Evolutionary conservation across 805 yeast species (phyloP), one percentile per base, ranked within the genome.

Genomic region (Schizosaccharomyces octosporus): DNA sequence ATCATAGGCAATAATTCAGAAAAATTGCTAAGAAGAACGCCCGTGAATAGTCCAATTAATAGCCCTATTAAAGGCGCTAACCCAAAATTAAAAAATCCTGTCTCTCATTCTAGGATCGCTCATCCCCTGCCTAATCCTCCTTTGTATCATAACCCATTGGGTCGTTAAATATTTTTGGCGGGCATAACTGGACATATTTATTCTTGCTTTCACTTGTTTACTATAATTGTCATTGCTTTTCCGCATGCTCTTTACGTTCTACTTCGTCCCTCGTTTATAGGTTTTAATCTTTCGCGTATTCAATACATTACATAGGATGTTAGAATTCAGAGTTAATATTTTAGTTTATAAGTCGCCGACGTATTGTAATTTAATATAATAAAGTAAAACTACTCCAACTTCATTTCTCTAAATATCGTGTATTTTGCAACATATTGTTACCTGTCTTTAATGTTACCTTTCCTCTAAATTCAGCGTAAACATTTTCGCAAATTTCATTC

Each of bases 1-100:
- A 63, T 73, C 6, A 60, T 66, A 3, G 70, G 71, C 42, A 45
- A 45, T 19, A 45, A 7, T 19, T 15, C 51, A 11, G 27, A 45
- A 45, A 45, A 45, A 11, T 2, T 36, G 41, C 41, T 36, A 9
- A 9, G 15, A 36, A 36, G 41, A 7, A 36, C 41, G 17, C 41
- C 41, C 13, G 9, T 36, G 11, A 36, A 36, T 13, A 36, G 41
- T 36, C 41, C 41, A 7, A 36, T 36, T 7, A 36, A 36, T 7
- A 36, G 41, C 41, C 41, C 41, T 1, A 36, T 36, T 36, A 36
- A 36, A 36, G 41, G 41, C 11, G 9, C 41, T 13, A 36, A 13
- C 41, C 11, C 41, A 9, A 36, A 36, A 36, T 36, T 36, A 36
- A 36, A 36, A 36, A 36, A 36, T 36, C 41, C 41, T 36, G 41